Percentiles rank a stretch among this genome's conserved stretches.
Evolutionary conservation across 345 rosid species (phyloP).

Genomic region (Eutrema yunnanense): DNA sequence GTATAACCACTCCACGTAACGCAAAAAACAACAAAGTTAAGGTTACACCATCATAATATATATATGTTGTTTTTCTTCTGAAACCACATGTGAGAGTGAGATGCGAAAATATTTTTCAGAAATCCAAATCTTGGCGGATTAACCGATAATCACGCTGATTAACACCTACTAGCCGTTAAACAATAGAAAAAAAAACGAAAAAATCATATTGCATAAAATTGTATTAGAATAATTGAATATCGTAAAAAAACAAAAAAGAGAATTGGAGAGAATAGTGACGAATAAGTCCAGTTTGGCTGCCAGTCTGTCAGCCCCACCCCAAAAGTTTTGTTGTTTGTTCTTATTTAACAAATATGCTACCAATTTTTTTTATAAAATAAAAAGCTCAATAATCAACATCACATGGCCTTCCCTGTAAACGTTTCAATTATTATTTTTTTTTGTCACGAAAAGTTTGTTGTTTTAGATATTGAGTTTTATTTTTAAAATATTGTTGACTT

Average conservation of each 20-base stretch:
- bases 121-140: neutral
- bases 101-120: neutral
- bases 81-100: slow-evolving; percentile 11
- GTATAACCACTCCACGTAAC: too few relatives aligned
- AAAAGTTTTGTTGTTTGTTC: neutral
- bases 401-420: slow-evolving; percentile 24
- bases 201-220: neutral
- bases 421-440: neutral
- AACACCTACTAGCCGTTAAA: slow-evolving; percentile 18
- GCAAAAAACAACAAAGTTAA: too few relatives aligned
- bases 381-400: neutral
- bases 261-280: neutral
- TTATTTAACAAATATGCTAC: neutral
- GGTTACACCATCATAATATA: too few relatives aligned
- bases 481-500: too few relatives aligned
- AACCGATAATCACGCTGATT: slow-evolving; percentile 24
- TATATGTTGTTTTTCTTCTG: too few relatives aligned
- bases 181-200: neutral
- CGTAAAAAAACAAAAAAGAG: neutral
- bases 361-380: neutral
- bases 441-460: neutral
- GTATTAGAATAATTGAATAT: neutral
- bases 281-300: slow-evolving; percentile 28
- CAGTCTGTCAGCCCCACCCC: slow-evolving; percentile 27
- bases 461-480: neutral